phyloP scores from a whole-genome alignment of 176 grass and related monocot species.

The Olyra latifolia region DNA sequence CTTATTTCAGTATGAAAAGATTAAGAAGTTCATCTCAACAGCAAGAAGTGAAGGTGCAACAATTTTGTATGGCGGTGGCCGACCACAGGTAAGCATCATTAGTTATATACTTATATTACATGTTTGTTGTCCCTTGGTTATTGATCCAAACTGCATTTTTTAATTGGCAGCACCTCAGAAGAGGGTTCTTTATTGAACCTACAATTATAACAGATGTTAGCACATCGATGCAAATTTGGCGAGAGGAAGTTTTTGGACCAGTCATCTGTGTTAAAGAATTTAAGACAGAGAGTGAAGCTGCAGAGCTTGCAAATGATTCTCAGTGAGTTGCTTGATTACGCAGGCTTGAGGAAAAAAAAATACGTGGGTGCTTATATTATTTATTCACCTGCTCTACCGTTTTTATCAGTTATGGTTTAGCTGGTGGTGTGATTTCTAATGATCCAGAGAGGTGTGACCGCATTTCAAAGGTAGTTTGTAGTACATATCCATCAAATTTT shows the following conservation, averaged over 20 bases:
- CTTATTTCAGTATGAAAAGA: constrained; percentile 80
- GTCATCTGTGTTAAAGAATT: constrained; percentile 91
- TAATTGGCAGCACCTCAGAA: constrained; percentile 70
- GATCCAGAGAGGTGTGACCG: constrained; percentile 70
- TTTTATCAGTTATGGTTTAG: constrained; percentile 77
- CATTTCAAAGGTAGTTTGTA: constrained; percentile 69
- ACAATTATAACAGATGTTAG: constrained; percentile 82
- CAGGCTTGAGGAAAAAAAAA: background rate
- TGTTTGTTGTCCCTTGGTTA: background rate
- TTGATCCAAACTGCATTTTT: constrained; percentile 29
- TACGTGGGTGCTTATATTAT: background rate
- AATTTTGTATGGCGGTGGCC: constrained; percentile 68
- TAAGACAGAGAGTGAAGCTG: constrained; percentile 82
- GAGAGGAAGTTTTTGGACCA: constrained; percentile 92
- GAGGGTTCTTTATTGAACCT: constrained; percentile 89
- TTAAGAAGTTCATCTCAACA: constrained; percentile 71
- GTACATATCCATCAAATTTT: background rate
- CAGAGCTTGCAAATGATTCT: constrained; percentile 92
- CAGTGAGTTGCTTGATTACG: constrained; percentile 58
- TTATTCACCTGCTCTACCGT: background rate
- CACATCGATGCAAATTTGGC: constrained; percentile 97
- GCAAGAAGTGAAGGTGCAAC: constrained; percentile 86
- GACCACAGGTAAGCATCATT: constrained; percentile 63
- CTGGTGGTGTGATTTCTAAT: constrained; percentile 73
- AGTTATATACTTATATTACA: background rate